Evolutionary conservation across 1,139 yeast genomes (phyloP), one percentile per base, ranked within the genome.

Genomic region (Zygoascus sp.): DNA sequence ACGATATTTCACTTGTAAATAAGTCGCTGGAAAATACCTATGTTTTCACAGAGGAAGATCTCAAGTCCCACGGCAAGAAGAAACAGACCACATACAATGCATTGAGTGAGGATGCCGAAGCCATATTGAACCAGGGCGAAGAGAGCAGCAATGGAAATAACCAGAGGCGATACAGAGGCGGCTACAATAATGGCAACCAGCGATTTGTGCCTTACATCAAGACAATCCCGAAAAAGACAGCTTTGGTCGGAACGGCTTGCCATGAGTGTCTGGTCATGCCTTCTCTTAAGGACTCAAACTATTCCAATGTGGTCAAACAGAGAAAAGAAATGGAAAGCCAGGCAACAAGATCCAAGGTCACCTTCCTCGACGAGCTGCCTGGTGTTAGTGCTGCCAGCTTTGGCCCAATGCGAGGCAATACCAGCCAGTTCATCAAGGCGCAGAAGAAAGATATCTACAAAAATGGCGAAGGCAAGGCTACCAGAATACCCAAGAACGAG

Each of bases 241-340:
- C 90, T 2, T 68, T 92, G 40, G 77, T 81, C 19, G 99, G 98
- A 27, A 86, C 89, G 39, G 83, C 92, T 22, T 85, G 84, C 53
- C 97, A 92, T 63, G 99, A 92, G 65, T 88, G 97, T 65, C 87
- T 83, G 58, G 81, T 88, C 15, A 79, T 85, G 46, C 97, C 97
- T 7, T 78, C 88, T 5, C 77, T 81, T 57, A 70, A 72, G 44
- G 96, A 88, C 59, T 74, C 78, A 32, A 81, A 82, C 60, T 88
- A 89, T 64, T 69, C 73, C 45, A 78, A 79, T 48, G 76, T 76
- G 55, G 71, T 81, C 56, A 73, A 69, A 57, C 73, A 67, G 59
- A 68, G 96, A 62, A 76, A 80, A 58, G 59, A 55, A 48, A 54
- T 60, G 55, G 61, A 60, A 44, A 52, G 58, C n/a, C 70, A 74